Conservation (phyloP, 495 filamentous ascomycete species). For the Penicillium odoratum region DNA sequence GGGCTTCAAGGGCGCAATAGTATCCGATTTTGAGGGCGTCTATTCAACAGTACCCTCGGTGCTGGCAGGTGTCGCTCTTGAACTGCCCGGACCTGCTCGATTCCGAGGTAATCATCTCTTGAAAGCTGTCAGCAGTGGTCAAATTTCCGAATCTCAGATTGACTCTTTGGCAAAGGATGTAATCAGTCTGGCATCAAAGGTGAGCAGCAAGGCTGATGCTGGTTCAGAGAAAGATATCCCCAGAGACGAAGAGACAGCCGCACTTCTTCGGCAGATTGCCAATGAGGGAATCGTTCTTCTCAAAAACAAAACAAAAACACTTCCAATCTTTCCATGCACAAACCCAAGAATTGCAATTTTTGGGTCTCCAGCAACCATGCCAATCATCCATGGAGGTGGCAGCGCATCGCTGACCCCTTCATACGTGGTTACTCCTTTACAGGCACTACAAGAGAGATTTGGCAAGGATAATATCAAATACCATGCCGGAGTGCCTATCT, state of each 20-base stretch:
- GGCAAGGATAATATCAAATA: neutral
- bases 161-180: neutral
- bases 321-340: neutral
- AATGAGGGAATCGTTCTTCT: slow-evolving; percentile 10
- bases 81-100: slow-evolving; percentile 7
- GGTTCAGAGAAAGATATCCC: neutral
- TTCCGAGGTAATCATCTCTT: neutral
- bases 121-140: neutral
- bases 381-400: slow-evolving; percentile 7
- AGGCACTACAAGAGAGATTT: slow-evolving; percentile 4
- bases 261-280: neutral
- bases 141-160: neutral
- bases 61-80: slow-evolving; percentile 5
- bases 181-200: neutral
- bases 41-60: slow-evolving; percentile 2
- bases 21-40: slow-evolving; percentile 6
- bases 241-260: neutral
- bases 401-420: slow-evolving; percentile 1
- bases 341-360: slow-evolving; percentile 4
- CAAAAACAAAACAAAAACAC: slow-evolving; percentile 4
- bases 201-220: neutral
- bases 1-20: neutral
- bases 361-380: slow-evolving; percentile 3
- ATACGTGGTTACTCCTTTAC: slow-evolving; percentile 4
- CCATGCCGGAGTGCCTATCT: slow-evolving; percentile 10